These are phyloP conservation scores for Geotrichum klebahnii DNA, from an alignment of 1,139 yeast genomes.

Conservation along the genomic window DNA sequence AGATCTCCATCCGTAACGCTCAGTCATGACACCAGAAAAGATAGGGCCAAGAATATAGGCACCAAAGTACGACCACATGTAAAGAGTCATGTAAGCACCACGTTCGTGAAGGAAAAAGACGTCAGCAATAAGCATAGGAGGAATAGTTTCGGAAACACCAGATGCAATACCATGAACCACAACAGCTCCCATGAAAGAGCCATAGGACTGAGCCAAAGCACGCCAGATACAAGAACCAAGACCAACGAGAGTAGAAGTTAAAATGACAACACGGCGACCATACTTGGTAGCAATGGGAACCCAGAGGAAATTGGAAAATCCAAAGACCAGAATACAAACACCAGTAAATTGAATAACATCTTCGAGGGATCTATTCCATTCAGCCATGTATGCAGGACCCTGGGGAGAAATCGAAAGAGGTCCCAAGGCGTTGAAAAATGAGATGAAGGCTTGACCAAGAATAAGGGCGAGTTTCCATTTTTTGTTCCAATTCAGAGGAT, in stretches of 20 bases:
- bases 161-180: slow-evolving; percentile 51
- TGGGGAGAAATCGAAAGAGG: slow-evolving; percentile 46
- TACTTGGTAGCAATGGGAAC: slow-evolving; percentile 51
- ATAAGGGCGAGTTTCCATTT: slow-evolving; percentile 35
- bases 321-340: slow-evolving; percentile 46
- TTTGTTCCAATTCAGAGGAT: slow-evolving; percentile 46
- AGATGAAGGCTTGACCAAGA: slow-evolving; percentile 33
- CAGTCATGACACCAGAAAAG: slow-evolving; percentile 64
- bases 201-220: slow-evolving; percentile 32
- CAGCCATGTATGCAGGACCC: slow-evolving; percentile 42
- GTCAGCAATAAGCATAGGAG: slow-evolving; percentile 43
- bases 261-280: slow-evolving; percentile 52
- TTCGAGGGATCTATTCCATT: slow-evolving; percentile 44
- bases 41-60: slow-evolving; percentile 77
- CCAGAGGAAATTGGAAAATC: slow-evolving; percentile 47
- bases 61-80: slow-evolving; percentile 67
- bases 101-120: slow-evolving; percentile 67
- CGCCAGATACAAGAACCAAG: slow-evolving; percentile 33
- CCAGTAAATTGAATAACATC: slow-evolving; percentile 39
- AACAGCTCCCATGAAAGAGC: slow-evolving; percentile 43
- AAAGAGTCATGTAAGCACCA: slow-evolving; percentile 66
- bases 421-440: slow-evolving; percentile 46
- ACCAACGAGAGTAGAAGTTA: slow-evolving; percentile 41
- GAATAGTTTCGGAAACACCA: slow-evolving; percentile 46
- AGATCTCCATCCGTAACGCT: slow-evolving; percentile 51